These are phyloP conservation scores for Flaveria linearis DNA, from an alignment of 129 eudicot species.

Conservation along the genomic window DNA sequence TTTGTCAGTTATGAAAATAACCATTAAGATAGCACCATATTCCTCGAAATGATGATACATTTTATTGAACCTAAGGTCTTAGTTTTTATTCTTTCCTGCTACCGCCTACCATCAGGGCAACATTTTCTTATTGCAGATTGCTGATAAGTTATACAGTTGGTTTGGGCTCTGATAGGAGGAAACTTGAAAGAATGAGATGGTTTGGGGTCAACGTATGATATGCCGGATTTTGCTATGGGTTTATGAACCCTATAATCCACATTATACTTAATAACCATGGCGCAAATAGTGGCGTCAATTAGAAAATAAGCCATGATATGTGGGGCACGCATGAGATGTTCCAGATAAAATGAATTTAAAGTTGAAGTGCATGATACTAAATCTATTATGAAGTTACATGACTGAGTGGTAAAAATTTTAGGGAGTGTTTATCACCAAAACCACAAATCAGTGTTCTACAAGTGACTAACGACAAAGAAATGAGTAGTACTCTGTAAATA, in stretches of 20 bases:
- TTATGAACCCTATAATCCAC: not conserved
- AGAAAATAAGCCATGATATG: conserved; percentile 1
- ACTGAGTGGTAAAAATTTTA: not conserved
- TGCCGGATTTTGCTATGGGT: no score
- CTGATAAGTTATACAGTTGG: not conserved
- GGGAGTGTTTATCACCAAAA: not conserved
- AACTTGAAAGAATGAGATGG: conserved; percentile 5
- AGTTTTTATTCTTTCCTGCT: conserved; percentile 1
- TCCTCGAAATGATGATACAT: conserved; percentile 18
- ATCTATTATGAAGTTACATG: not conserved
- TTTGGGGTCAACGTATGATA: not conserved
- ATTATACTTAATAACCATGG: not conserved
- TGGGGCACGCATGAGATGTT: conserved; percentile 5
- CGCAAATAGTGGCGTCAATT: not conserved
- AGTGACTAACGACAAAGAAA: not conserved
- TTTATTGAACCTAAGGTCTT: conserved; percentile 1
- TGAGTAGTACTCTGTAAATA: not conserved
- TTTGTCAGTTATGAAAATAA: conserved; percentile 7
- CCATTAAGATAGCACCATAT: not conserved
- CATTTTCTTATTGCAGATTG: not conserved
- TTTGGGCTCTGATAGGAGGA: conserved; percentile 24
- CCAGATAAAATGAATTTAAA: not conserved
- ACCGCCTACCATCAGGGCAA: no score
- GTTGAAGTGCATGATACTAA: not conserved
- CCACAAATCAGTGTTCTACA: not conserved